Evolutionary conservation across 2,329 filamentous ascomycete genomes (phyloP).

Genomic region (Fusarium illudens): DNA sequence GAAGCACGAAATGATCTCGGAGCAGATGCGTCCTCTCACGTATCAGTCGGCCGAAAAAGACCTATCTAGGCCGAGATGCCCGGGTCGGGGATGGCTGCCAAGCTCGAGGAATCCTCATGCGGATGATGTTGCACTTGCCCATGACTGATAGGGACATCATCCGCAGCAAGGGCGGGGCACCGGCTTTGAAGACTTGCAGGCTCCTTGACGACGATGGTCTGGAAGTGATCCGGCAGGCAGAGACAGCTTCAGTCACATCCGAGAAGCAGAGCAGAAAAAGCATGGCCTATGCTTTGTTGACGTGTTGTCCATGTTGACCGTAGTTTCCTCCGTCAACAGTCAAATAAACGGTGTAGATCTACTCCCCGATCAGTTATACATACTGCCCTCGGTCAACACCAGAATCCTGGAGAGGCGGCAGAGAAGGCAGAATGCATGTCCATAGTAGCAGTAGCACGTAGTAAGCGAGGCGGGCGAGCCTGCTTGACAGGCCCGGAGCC

Average conservation of each 20-base stretch:
- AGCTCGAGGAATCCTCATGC: slow-evolving; percentile 24
- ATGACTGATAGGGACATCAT: slow-evolving; percentile 25
- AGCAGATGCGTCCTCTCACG: slow-evolving; percentile 24
- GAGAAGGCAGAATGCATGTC: slow-evolving; percentile 12
- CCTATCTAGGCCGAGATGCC: slow-evolving; percentile 33
- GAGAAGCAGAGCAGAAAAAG: slow-evolving; percentile 8
- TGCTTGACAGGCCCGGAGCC: slow-evolving; percentile 19
- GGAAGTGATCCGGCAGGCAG: slow-evolving; percentile 23
- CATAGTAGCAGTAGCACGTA: slow-evolving; percentile 10
- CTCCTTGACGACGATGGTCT: slow-evolving; percentile 12
- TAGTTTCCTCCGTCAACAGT: slow-evolving; percentile 1
- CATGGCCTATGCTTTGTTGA: slow-evolving; percentile 14
- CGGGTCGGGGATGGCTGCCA: slow-evolving; percentile 29
- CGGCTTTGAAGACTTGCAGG: slow-evolving; percentile 20
- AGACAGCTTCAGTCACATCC: slow-evolving; percentile 13
- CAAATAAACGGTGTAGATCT: slow-evolving; percentile 18
- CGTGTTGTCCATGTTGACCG: slow-evolving; percentile 29
- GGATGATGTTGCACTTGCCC: slow-evolving; percentile 12
- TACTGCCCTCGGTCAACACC: background rate
- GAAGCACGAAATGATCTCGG: slow-evolving; percentile 15
- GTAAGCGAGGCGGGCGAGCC: background rate
- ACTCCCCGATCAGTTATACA: slow-evolving; percentile 11
- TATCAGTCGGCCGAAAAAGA: slow-evolving; percentile 38
- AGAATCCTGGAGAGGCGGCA: slow-evolving; percentile 9
- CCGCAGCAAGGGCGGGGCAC: slow-evolving; percentile 31